These are phyloP conservation scores for Carex arenaria DNA, from an alignment of 202 grass and related monocot species.

Conservation along the genomic window DNA sequence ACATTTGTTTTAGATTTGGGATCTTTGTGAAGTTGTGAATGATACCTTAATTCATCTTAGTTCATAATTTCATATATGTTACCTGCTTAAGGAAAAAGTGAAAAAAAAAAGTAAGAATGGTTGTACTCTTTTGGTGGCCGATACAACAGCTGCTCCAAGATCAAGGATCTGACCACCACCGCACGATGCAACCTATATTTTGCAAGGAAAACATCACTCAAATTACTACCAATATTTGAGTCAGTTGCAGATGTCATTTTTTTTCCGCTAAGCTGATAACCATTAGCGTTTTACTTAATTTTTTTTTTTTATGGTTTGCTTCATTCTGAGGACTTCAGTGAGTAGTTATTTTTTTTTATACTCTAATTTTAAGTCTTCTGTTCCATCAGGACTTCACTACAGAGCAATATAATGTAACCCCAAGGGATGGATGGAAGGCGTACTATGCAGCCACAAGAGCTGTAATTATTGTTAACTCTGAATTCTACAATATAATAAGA, in stretches of 20 bases:
- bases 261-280: neutral
- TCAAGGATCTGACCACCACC: neutral
- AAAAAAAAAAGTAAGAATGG: neutral
- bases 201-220: neutral
- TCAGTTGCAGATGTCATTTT: neutral
- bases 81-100: neutral
- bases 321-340: neutral
- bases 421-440: slow-evolving; percentile 87
- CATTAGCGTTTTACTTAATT: neutral
- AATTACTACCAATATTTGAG: neutral
- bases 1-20: neutral
- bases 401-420: slow-evolving; percentile 65
- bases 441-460: slow-evolving; percentile 94
- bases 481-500: slow-evolving; percentile 95
- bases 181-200: neutral
- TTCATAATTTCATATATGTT: neutral
- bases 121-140: neutral
- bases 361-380: slow-evolving; percentile 18
- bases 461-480: slow-evolving; percentile 72
- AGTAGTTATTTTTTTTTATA: neutral
- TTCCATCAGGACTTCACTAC: slow-evolving; percentile 79
- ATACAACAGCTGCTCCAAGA: neutral
- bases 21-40: neutral
- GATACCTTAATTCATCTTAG: neutral
- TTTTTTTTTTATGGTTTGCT: neutral